A percentile compares a stretch with the other conserved stretches of the same genome.
Evolutionary conservation across 2,329 filamentous ascomycete genomes (phyloP).

Genomic region (Aotearoamyces nothofagi): DNA sequence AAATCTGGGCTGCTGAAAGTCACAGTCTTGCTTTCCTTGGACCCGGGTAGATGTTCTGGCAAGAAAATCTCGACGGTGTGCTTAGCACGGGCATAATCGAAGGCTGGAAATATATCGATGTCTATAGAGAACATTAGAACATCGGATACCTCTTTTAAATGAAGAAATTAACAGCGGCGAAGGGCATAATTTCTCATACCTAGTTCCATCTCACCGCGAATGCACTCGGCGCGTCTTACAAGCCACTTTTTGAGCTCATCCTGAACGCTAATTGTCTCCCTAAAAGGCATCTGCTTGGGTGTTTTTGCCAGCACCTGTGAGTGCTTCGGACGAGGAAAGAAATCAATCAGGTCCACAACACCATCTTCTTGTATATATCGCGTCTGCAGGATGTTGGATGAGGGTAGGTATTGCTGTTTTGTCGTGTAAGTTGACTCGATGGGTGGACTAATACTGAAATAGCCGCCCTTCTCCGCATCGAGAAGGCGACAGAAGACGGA

Average conservation of each 20-base stretch:
- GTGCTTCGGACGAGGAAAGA: slow-evolving; percentile 56
- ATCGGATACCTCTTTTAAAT: not conserved
- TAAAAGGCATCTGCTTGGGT: slow-evolving; percentile 33
- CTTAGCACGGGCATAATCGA: slow-evolving; percentile 50
- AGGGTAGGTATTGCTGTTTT: slow-evolving; percentile 66
- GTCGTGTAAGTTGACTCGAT: slow-evolving; percentile 40
- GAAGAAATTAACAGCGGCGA: too few relatives aligned
- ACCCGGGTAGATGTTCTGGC: slow-evolving; percentile 23
- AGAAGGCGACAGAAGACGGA: slow-evolving; percentile 60
- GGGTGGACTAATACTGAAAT: slow-evolving; percentile 51
- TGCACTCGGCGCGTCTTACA: slow-evolving; percentile 56
- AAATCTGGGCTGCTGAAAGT: slow-evolving; percentile 43
- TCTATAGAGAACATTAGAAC: slow-evolving; percentile 25
- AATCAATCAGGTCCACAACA: slow-evolving; percentile 59
- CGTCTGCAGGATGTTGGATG: slow-evolving; percentile 61
- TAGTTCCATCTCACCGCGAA: slow-evolving; percentile 49
- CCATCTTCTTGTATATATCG: slow-evolving; percentile 65
- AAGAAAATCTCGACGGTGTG: slow-evolving; percentile 44
- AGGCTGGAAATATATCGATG: slow-evolving; percentile 57
- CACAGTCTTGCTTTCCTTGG: slow-evolving; percentile 38
- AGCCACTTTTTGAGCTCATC: slow-evolving; percentile 57
- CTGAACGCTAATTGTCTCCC: slow-evolving; percentile 36
- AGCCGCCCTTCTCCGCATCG: slow-evolving; percentile 60
- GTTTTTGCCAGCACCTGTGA: slow-evolving; percentile 33
- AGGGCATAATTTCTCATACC: too few relatives aligned